These are phyloP conservation scores for Populus hybrid DNA, from an alignment of 441 rosid species.

Conservation along the genomic window DNA sequence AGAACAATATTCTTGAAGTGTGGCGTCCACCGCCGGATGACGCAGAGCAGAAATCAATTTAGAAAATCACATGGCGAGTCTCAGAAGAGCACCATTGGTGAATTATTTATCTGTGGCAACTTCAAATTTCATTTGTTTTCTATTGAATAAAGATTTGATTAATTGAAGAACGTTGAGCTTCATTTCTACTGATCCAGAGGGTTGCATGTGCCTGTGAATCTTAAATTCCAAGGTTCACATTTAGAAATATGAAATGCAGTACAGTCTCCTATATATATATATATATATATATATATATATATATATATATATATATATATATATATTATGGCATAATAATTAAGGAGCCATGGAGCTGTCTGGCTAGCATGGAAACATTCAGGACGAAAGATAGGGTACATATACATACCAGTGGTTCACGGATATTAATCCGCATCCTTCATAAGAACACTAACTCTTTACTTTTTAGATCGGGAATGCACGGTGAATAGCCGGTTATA, in stretches of 20 bases:
- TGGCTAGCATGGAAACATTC: not conserved
- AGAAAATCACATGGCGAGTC: conserved; percentile 24
- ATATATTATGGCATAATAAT: not conserved
- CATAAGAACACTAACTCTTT: not conserved
- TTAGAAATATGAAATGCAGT: conserved; percentile 1
- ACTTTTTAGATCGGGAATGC: too few species aligned
- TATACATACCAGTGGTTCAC: not conserved
- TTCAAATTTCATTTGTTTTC: not conserved
- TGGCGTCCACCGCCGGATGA: conserved; percentile 16
- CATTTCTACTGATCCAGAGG: conserved; percentile 17
- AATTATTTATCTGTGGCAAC: conserved; percentile 6
- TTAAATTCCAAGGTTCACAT: conserved; percentile 4
- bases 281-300: not conserved
- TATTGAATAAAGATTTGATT: not conserved
- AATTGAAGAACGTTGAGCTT: not conserved
- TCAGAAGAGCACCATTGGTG: conserved; percentile 6
- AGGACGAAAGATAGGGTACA: not conserved
- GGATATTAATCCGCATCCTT: conserved; percentile 3
- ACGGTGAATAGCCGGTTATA: too few species aligned
- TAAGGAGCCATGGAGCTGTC: not conserved
- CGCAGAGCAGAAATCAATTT: conserved; percentile 15
- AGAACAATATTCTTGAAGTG: conserved; percentile 18
- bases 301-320: too few species aligned
- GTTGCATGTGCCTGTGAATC: conserved; percentile 31
- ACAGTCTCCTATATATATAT: conserved; percentile 7